Evolutionary conservation across 805 yeast species (phyloP), one percentile per base, ranked within the genome.

Genomic region (Pichia pseudocactophila): DNA sequence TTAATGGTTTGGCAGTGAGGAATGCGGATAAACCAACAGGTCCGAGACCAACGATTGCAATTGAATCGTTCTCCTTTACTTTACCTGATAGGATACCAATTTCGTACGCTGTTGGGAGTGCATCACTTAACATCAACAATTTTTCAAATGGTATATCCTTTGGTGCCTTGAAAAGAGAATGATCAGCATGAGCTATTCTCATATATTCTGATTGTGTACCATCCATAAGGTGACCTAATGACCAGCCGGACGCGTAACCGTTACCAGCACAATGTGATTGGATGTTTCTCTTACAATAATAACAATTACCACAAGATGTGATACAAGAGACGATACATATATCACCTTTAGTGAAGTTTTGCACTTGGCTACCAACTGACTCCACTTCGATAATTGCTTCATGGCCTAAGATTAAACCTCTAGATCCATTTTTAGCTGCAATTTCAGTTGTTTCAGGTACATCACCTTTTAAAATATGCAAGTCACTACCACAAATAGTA

Each of bases 1-100:
- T 73, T 48, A 66, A 68, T 10, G 71, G 59, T 48, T 70, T 68
- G 13, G 80, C 73, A 10, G 74, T 73, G 30, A 76, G 61, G 38
- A 80, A 70, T n/a, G 80, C 76, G 40, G 80, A 71, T 39, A 78
- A 62, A 28, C 85, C 85, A 40, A 78, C 79, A 6, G 84, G 82
- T 2, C 85, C 85, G 31, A 78, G 70, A 37, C 85, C 85, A 40
- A 77, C 78, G 45, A 78, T 76, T 18, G 78, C 81, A 25, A 78
- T 82, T 26, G 64, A 50, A 50, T 78, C 84, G 46, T 78, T 80
- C 48, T 71, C 64, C 35, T 65, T 59, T 41, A 78, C 64, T 41
- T 68, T 65, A 34, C 74, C 73, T n/a, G 73, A 67, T 30, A 78
- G 64, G 6, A 79, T 80, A 47, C 83, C 83, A 44, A 78, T 78